These are phyloP conservation scores for Cucumis variabilis DNA, from an alignment of 331 rosid genomes.

Conservation along the genomic window DNA sequence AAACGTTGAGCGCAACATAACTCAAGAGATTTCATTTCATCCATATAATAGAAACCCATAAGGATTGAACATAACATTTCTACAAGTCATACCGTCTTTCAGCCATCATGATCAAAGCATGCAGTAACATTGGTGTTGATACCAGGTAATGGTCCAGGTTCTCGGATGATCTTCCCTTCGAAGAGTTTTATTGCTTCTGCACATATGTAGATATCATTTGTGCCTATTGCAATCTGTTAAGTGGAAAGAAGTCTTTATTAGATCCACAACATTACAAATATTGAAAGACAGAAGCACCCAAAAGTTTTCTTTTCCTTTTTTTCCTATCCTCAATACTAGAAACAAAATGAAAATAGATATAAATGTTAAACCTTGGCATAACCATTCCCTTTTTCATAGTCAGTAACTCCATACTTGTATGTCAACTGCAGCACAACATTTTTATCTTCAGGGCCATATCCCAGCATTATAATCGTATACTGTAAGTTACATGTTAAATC, in stretches of 20 bases:
- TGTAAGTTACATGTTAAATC: constrained; percentile 35
- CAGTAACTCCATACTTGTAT: constrained; percentile 82
- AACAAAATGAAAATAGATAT: not conserved
- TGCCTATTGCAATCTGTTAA: constrained; percentile 80
- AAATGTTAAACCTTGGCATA: constrained; percentile 81
- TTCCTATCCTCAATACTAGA: not conserved
- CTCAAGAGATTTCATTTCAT: not conserved
- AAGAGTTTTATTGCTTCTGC: constrained; percentile 88
- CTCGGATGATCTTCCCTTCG: constrained; percentile 86
- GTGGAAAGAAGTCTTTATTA: constrained; percentile 33
- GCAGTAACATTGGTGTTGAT: constrained; percentile 81
- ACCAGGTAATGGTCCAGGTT: constrained; percentile 90
- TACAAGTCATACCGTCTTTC: constrained; percentile 73
- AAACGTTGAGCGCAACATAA: not conserved
- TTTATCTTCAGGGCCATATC: constrained; percentile 94
- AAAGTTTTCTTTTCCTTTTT: not conserved
- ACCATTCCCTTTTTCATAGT: constrained; percentile 84
- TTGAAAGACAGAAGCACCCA: not conserved
- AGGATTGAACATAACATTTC: not conserved
- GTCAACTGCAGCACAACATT: constrained; percentile 81
- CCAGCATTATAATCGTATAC: constrained; percentile 77
- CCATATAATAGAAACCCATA: not conserved
- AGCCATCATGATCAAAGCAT: constrained; percentile 95
- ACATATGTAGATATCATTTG: constrained; percentile 86
- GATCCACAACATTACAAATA: constrained; percentile 5